Evolutionary conservation across 805 yeast species (phyloP).

Genomic region (Saccharomycopsis amapae): DNA sequence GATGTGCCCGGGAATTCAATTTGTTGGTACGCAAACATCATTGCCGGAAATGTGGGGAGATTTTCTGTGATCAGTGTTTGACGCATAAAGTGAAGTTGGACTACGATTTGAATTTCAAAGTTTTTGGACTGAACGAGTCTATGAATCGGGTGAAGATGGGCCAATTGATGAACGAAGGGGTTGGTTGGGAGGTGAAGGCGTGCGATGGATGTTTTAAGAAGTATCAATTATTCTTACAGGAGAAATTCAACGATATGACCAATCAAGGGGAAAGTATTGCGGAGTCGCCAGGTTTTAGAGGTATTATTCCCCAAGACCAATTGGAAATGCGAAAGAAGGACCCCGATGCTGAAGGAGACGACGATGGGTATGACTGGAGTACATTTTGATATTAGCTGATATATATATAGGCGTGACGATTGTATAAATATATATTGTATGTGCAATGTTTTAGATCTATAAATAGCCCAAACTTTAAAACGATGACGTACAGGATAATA

Average conservation of each 20-base stretch:
- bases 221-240: constrained; percentile 7
- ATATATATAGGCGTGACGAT: neutral
- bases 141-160: neutral
- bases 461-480: too few relatives aligned
- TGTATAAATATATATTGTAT: too few relatives aligned
- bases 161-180: neutral
- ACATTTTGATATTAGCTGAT: constrained; percentile 12
- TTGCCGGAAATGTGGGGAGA: constrained; percentile 36
- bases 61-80: constrained; percentile 35
- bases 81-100: constrained; percentile 31
- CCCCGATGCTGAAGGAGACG: constrained; percentile 11
- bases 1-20: constrained; percentile 15
- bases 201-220: constrained; percentile 4
- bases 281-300: neutral
- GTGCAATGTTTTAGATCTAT: too few relatives aligned
- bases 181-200: constrained; percentile 9
- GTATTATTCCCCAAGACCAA: too few relatives aligned
- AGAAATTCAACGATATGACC: constrained; percentile 2
- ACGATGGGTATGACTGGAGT: constrained; percentile 20
- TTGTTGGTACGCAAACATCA: constrained; percentile 31
- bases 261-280: constrained; percentile 5
- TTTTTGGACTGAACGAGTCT: constrained; percentile 5
- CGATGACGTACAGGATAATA: too few relatives aligned
- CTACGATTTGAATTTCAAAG: constrained; percentile 29
- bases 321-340: neutral